Evolutionary conservation across 1,284 basidiomycete genomes (phyloP), one percentile per base, ranked within the genome.

Genomic region (Tetrapyrgos nigripes): DNA sequence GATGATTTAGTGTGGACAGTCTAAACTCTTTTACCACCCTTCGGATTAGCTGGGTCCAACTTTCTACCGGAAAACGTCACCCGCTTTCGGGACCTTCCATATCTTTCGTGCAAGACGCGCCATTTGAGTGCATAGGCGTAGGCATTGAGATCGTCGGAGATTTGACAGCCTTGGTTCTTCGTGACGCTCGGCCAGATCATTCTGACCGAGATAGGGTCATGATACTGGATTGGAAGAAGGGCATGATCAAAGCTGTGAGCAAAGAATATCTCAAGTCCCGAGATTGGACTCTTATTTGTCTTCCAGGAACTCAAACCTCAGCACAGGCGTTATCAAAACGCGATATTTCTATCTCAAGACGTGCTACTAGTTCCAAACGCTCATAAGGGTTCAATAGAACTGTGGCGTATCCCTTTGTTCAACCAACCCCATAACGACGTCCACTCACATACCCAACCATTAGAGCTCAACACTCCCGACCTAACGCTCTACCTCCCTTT

Each of bases 101-200:
- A 51, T 40, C 23, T 23, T 53, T 58, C 24, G 33, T 26, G 3
- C 57, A 58, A 29, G 37, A 28, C 28, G 48, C 28, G 21, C 51
- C 35, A 13, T 21, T 21, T 9, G 43, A 46, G 31, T 48, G 49
- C 40, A 14, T 58, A 17, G 50, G 57, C 4, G 57, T 58, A n/a
- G 57, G 57, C n/a, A 58, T 58, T n/a, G 57, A 58, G 19, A 58
- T 58, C 6, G 50, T 53, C 5, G 57, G 57, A 4, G 51, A 58
- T 37, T 17, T 53, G 8, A 51, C 47, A 26, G 50, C 51, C 8
- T 45, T 58, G 33, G 57, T 58, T 14, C 31, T 58, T 28, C 44
- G 51, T 17, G 57, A 58, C 29, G 33, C 35, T n/a, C 45, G 50
- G 24, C 33, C 27, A 29, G 57, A 47, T n/a, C 57, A 53, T 10